These are phyloP conservation scores for Tanacetum coccineum DNA, from an alignment of 129 eudicot genomes.

Conservation along the genomic window DNA sequence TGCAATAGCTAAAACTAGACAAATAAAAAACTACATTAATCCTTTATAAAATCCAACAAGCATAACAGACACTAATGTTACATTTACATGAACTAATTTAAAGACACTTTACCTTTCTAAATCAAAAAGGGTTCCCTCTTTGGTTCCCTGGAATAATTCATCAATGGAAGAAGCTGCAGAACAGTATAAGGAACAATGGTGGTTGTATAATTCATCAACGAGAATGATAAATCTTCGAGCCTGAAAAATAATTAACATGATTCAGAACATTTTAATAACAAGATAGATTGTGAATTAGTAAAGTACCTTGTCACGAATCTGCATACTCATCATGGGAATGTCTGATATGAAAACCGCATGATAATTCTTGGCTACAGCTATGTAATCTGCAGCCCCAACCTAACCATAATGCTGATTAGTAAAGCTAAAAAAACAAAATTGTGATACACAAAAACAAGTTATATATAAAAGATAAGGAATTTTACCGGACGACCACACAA, in stretches of 20 bases:
- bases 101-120: slow-evolving; percentile 61
- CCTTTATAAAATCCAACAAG: background rate
- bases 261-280: slow-evolving; percentile 8
- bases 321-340: slow-evolving; percentile 96
- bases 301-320: slow-evolving; percentile 90
- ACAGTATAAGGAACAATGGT: slow-evolving; percentile 79
- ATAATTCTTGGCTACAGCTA: slow-evolving; percentile 74
- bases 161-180: slow-evolving; percentile 85
- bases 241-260: slow-evolving; percentile 35
- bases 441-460: background rate
- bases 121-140: slow-evolving; percentile 94
- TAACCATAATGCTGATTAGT: slow-evolving; percentile 24
- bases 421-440: background rate
- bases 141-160: slow-evolving; percentile 90
- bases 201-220: slow-evolving; percentile 89
- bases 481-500: slow-evolving; percentile 90
- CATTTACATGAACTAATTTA: background rate
- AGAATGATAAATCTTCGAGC: slow-evolving; percentile 98
- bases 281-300: background rate
- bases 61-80: background rate
- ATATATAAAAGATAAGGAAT: slow-evolving; percentile 13
- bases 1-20: slow-evolving; percentile 1
- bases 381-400: slow-evolving; percentile 99
- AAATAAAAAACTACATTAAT: background rate
- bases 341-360: slow-evolving; percentile 87